Evolutionary conservation across 2,329 filamentous ascomycete genomes (phyloP).

Genomic region (Diaporthe capsici): DNA sequence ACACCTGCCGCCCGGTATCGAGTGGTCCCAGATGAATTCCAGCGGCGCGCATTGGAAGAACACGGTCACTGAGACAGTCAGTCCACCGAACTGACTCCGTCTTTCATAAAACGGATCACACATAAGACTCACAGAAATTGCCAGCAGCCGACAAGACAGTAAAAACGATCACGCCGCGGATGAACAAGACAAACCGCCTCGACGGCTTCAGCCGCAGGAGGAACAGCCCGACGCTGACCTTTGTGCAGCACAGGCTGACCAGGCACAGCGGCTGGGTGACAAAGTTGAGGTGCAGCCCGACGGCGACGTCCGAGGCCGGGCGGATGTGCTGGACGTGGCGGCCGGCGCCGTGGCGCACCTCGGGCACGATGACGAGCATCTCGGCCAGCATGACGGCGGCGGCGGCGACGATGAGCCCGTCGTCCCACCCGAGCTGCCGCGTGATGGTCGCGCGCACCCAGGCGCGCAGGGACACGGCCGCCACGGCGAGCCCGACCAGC

Average conservation of each 20-base stretch:
- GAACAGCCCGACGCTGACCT: constrained; percentile 51
- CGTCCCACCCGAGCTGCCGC: constrained; percentile 46
- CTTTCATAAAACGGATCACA: neutral
- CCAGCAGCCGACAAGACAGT: constrained; percentile 46
- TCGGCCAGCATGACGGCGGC: constrained; percentile 48
- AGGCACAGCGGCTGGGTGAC: constrained; percentile 50
- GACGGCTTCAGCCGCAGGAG: constrained; percentile 45
- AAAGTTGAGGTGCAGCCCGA: constrained; percentile 50
- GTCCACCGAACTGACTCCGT: neutral
- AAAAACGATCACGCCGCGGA: constrained; percentile 46
- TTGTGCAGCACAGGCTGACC: constrained; percentile 47
- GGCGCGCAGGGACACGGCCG: constrained; percentile 45
- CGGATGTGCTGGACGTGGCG: constrained; percentile 48
- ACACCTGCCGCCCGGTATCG: constrained; percentile 38
- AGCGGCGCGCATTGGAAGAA: constrained; percentile 11
- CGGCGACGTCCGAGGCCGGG: constrained; percentile 41
- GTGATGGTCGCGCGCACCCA: constrained; percentile 49
- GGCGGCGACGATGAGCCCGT: constrained; percentile 48
- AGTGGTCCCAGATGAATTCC: constrained; percentile 12
- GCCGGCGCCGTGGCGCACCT: constrained; percentile 48
- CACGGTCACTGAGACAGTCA: neutral
- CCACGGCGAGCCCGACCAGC: constrained; percentile 46
- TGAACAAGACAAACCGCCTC: constrained; percentile 42
- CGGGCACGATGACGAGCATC: constrained; percentile 48
- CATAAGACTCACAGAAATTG: constrained; percentile 43